A percentile compares a stretch with the other conserved stretches of the same genome.
These are phyloP conservation scores for Lecanicillium sp. DNA, from an alignment of 2,329 filamentous ascomycete species.

Conservation along the genomic window DNA sequence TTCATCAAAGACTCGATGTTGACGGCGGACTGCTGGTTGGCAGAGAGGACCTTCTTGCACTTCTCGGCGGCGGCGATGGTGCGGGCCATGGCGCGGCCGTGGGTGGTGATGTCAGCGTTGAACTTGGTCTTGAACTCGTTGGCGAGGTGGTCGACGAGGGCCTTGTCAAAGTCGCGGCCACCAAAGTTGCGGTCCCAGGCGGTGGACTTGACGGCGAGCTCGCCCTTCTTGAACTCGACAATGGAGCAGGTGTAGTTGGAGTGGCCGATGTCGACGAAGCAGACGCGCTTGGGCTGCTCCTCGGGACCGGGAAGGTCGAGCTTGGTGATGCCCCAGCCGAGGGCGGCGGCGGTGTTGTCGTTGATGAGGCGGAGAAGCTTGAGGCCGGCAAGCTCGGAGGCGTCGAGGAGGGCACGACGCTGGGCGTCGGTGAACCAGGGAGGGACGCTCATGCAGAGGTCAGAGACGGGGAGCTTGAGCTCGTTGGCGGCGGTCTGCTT, in stretches of 20 bases:
- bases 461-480: slow-evolving; percentile 83
- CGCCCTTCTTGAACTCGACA: slow-evolving; percentile 95
- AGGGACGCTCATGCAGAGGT: slow-evolving; percentile 90
- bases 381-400: slow-evolving; percentile 86
- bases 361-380: slow-evolving; percentile 94
- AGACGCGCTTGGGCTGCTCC: slow-evolving; percentile 85
- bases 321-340: slow-evolving; percentile 98
- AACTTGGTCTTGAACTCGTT: slow-evolving; percentile 96
- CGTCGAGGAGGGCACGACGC: slow-evolving; percentile 82
- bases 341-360: slow-evolving; percentile 91
- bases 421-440: slow-evolving; percentile 97
- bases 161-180: slow-evolving; percentile 95
- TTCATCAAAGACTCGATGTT: slow-evolving; percentile 99
- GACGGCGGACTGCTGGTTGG: slow-evolving; percentile 85
- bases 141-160: slow-evolving; percentile 87
- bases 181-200: slow-evolving; percentile 94
- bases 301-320: slow-evolving; percentile 81
- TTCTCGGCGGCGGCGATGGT: slow-evolving; percentile 88
- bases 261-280: slow-evolving; percentile 92
- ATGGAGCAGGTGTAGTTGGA: slow-evolving; percentile 92
- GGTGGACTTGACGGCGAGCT: slow-evolving; percentile 88
- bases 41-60: slow-evolving; percentile 96
- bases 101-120: slow-evolving; percentile 90
- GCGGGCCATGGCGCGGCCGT: slow-evolving; percentile 83
- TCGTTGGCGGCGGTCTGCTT: slow-evolving; percentile 81